Percentiles rank a stretch among this genome's conserved stretches.
phyloP scores from a whole-genome alignment of 176 grass and related monocot genomes.

The Lolium rigidum region DNA sequence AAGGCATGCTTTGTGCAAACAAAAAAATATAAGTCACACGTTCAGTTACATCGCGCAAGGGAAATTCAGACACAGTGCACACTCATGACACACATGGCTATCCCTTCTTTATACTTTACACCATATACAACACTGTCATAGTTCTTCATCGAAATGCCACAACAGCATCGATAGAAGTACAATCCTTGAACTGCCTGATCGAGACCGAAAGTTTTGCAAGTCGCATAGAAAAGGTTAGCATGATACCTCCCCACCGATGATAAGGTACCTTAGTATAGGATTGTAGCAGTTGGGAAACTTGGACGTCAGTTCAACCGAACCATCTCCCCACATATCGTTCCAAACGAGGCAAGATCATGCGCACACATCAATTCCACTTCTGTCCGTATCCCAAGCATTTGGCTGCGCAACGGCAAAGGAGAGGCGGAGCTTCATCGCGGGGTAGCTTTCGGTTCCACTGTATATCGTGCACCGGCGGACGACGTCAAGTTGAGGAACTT shows the following conservation, averaged over 20 bases:
- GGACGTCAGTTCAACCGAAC: constrained; percentile 18
- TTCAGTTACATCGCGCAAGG: not conserved
- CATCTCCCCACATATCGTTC: not conserved
- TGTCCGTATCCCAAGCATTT: constrained; percentile 3
- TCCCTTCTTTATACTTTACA: not conserved
- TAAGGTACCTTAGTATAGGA: not conserved
- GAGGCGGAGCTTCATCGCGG: not conserved
- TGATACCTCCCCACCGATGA: not conserved
- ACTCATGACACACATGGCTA: not conserved
- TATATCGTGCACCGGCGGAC: not conserved
- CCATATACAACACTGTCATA: not conserved
- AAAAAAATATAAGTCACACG: no score
- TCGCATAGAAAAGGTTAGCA: not conserved
- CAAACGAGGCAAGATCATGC: not conserved
- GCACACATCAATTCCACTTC: not conserved
- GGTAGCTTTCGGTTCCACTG: constrained; percentile 25
- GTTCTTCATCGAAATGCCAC: not conserved
- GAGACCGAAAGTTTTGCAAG: not conserved
- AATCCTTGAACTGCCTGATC: not conserved
- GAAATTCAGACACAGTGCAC: constrained; percentile 32
- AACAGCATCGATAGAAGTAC: not conserved
- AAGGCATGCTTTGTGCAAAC: not conserved
- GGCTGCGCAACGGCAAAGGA: constrained; percentile 7
- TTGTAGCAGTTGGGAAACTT: constrained; percentile 11
- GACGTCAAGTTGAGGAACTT: constrained; percentile 8